Conservation (phyloP, 1,284 basidiomycete genomes). For the Cutaneotrichosporon dermatis region DNA sequence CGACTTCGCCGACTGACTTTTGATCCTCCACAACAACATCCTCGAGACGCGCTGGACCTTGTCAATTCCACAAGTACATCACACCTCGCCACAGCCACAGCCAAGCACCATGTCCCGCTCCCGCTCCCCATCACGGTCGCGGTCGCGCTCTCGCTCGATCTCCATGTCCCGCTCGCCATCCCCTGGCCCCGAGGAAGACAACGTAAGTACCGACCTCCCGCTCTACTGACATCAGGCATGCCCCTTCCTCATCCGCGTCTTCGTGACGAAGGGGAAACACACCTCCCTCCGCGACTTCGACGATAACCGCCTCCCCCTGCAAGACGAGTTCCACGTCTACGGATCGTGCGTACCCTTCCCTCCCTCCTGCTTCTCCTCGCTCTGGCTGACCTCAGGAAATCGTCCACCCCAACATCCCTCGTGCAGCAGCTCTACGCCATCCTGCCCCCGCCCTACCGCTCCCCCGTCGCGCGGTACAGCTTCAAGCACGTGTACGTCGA, state of each 20-base stretch:
- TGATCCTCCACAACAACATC: no score
- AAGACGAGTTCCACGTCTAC: conserved; percentile 41
- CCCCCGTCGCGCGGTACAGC: conserved; percentile 34
- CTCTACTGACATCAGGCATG: conserved; percentile 12
- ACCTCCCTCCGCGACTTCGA: conserved; percentile 41
- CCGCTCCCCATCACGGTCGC: background rate
- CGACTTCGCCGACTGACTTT: no score
- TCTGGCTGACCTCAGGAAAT: conserved; percentile 27
- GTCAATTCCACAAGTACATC: no score
- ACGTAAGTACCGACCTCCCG: background rate
- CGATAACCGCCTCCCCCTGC: conserved; percentile 32
- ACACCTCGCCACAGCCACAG: no score
- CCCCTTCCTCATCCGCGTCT: conserved; percentile 44
- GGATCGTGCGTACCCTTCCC: conserved; percentile 31
- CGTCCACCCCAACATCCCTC: conserved; percentile 38
- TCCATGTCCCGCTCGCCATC: conserved; percentile 7
- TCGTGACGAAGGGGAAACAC: conserved; percentile 40
- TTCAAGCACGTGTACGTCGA: conserved; percentile 46
- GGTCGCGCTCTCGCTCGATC: background rate
- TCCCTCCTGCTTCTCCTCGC: background rate
- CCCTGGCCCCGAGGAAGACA: conserved; percentile 6
- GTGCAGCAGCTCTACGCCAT: conserved; percentile 38
- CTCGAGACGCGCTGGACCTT: no score
- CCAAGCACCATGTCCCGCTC: conserved; percentile 10
- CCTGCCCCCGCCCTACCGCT: conserved; percentile 40